A percentile compares a stretch with the other conserved stretches of the same genome.
phyloP scores from a whole-genome alignment of 805 yeast genomes.

The Kodamaea leandrae region DNA sequence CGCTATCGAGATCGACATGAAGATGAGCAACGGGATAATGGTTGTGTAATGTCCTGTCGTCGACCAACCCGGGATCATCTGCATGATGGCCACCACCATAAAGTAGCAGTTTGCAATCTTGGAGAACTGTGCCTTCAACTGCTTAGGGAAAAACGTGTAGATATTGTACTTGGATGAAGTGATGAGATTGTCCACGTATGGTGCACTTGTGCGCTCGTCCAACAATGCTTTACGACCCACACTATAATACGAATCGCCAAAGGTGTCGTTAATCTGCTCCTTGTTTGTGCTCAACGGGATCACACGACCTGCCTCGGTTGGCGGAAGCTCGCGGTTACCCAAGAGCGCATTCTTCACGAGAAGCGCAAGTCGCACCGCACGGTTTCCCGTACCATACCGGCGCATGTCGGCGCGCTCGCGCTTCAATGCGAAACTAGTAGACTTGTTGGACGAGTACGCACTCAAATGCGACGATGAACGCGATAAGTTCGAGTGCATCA shows the following conservation, averaged over 20 bases:
- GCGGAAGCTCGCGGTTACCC: slow-evolving; percentile 47
- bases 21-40: slow-evolving; percentile 80
- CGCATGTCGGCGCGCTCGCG: slow-evolving; percentile 15
- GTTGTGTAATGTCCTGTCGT: slow-evolving; percentile 96
- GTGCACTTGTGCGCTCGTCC: slow-evolving; percentile 67
- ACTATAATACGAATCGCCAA: slow-evolving; percentile 29
- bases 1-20: slow-evolving; percentile 83
- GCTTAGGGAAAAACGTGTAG: slow-evolving; percentile 82
- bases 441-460: slow-evolving; percentile 17
- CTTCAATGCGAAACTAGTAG: slow-evolving; percentile 20
- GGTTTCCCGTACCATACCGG: slow-evolving; percentile 13
- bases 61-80: slow-evolving; percentile 96
- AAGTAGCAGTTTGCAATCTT: slow-evolving; percentile 91
- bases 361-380: slow-evolving; percentile 14
- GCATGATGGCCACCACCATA: slow-evolving; percentile 84
- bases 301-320: slow-evolving; percentile 66
- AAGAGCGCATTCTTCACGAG: slow-evolving; percentile 36
- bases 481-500: slow-evolving; percentile 13
- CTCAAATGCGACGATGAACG: slow-evolving; percentile 24
- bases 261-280: slow-evolving; percentile 28
- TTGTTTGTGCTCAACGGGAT: slow-evolving; percentile 62
- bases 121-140: slow-evolving; percentile 85
- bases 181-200: slow-evolving; percentile 66
- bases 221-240: slow-evolving; percentile 33
- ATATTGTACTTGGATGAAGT: slow-evolving; percentile 85